A percentile compares a stretch with the other conserved stretches of the same genome.
These are phyloP conservation scores for Coemansia sp. DNA, from an alignment of 192 early-diverging fungal genomes.

Conservation along the genomic window DNA sequence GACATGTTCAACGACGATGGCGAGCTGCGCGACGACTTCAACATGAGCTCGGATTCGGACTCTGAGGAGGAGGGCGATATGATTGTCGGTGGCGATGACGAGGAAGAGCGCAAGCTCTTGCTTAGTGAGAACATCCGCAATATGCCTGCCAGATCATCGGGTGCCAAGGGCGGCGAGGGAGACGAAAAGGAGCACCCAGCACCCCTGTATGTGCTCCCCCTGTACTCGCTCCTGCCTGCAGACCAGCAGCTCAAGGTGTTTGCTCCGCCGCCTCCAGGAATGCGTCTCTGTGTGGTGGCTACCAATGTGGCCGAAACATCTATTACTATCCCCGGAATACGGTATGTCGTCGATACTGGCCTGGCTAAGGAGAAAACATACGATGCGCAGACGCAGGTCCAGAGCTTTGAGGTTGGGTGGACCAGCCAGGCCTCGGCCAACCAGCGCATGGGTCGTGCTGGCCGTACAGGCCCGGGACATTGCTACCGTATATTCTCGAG, in stretches of 20 bases:
- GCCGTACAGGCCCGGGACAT: slow-evolving; percentile 93
- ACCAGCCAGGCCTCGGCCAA: slow-evolving; percentile 90
- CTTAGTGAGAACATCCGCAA: slow-evolving; percentile 44
- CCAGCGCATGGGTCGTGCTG: slow-evolving; percentile 96
- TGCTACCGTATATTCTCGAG: slow-evolving; percentile 94
- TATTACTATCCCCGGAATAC: slow-evolving; percentile 92
- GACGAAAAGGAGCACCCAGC: slow-evolving; percentile 38
- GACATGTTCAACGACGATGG: slow-evolving; percentile 28
- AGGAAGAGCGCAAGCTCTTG: slow-evolving; percentile 54
- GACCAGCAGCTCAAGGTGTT: slow-evolving; percentile 91
- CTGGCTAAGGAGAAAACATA: slow-evolving; percentile 89
- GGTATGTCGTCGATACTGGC: slow-evolving; percentile 93
- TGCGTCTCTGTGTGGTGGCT: slow-evolving; percentile 88
- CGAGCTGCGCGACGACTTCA: slow-evolving; percentile 53
- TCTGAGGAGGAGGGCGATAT: slow-evolving; percentile 57
- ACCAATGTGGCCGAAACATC: slow-evolving; percentile 99
- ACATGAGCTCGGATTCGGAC: slow-evolving; percentile 52
- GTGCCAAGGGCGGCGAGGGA: slow-evolving; percentile 15
- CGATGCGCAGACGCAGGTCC: slow-evolving; percentile 81
- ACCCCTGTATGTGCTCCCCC: slow-evolving; percentile 90
- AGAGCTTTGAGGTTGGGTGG: slow-evolving; percentile 89
- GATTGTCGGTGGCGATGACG: slow-evolving; percentile 56
- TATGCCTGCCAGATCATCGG: slow-evolving; percentile 17
- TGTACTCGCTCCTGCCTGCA: slow-evolving; percentile 94
- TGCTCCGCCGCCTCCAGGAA: slow-evolving; percentile 79